phyloP scores from a whole-genome alignment of 305 asterid genomes.

The Withania somnifera region DNA sequence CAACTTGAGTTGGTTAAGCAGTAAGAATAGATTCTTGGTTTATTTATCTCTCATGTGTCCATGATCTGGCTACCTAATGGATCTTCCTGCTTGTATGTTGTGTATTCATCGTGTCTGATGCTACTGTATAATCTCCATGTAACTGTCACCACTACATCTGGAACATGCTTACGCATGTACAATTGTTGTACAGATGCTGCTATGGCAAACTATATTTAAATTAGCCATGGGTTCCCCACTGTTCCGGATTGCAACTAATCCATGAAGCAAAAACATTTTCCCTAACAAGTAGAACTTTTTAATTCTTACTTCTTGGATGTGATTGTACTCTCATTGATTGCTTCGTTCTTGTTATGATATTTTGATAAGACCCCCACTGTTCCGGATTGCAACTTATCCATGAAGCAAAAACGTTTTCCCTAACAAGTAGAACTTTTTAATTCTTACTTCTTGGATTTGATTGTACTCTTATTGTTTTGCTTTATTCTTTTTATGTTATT shows the following conservation, averaged over 20 bases:
- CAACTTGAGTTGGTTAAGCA: background rate
- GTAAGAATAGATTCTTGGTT: background rate
- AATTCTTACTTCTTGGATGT: background rate
- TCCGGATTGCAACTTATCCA: background rate
- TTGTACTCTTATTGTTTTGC: background rate
- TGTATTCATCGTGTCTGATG: background rate
- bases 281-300: background rate
- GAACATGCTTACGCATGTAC: background rate
- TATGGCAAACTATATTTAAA: background rate
- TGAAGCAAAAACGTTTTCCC: background rate
- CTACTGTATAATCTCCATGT: background rate
- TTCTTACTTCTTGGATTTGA: background rate
- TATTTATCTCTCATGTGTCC: background rate
- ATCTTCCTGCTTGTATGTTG: background rate
- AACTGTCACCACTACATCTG: background rate
- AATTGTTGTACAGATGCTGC: background rate
- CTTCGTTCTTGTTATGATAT: background rate
- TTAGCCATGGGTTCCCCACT: background rate
- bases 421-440: background rate
- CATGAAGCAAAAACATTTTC: background rate
- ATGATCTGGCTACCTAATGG: background rate
- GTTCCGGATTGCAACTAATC: background rate
- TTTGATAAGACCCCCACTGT: background rate
- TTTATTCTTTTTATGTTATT: background rate
- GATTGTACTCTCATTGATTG: background rate